Evolutionary conservation across 768 basidiomycete genomes (phyloP), one percentile per base, ranked within the genome.

Genomic region (Phylloporus rhodoxanthus): DNA sequence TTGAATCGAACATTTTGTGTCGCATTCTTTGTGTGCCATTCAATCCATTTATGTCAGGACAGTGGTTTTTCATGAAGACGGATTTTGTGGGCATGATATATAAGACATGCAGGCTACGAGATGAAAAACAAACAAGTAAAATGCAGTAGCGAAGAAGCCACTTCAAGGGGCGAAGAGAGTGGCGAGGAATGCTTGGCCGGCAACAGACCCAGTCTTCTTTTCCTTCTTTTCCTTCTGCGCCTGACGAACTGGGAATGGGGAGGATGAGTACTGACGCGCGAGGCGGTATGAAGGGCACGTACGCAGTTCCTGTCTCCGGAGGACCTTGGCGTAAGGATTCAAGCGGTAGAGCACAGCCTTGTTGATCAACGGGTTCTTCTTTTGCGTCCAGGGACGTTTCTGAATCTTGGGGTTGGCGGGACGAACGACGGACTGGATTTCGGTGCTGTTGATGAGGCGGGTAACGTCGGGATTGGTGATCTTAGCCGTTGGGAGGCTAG

Each of bases 281-380:
- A 8, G 17, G 8, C 17, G 1, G 40, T 45, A 17, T 23, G 46
- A 41, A 28, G 38, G n/a, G 17, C 20, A 87, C 88, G 51, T 68
- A 91, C 88, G 79, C 57, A 95, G 72, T 68, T 95, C 91, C 64
- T 92, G 87, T 60, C 87, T 77, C 70, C 91, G 87, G 63, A 93
- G 71, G 39, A 87, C 87, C 82, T 95, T 95, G 63, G 94, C 95
- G 73, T 98, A 97, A 46, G 95, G 95, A 80, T 98, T 98, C 74
- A 98, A 81, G 63, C 93, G 87, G 91, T 93, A 94, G 68, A 94
- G 83, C 61, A 94, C 75, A 44, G 80, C 87, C 78, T 88, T 93
- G 85, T 96, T 96, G 73, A 81, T 70, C 63, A 96, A 81, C 46
- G 94, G 92, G 79, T 96, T 97, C 87, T 98, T 97, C 88, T 93